Evolutionary conservation across 495 filamentous ascomycete genomes (phyloP), one percentile per base, ranked within the genome.

Genomic region (Mytilinidion resinicola): DNA sequence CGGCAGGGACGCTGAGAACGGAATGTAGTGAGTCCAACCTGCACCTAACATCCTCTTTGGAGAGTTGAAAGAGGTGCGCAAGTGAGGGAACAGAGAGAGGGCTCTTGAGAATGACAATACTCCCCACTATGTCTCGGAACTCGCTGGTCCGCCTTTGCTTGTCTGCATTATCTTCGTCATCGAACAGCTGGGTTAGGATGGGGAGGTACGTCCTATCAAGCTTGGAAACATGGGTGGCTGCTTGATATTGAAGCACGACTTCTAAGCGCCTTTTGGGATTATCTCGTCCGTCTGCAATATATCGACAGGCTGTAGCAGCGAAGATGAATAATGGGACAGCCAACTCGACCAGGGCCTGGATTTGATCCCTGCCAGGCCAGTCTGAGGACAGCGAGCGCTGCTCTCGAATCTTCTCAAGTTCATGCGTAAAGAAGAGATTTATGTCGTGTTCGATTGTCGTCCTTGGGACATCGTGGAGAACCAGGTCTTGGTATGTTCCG

Each of bases 331-430:
- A 41, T 12, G 74, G 71, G 39, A 65, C 63, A 10, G 78, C 69
- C 50, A 67, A 69, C 21, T 70, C 21, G 14, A 68, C 69, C 0
- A 81, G 65, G 14, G 30, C 38, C 21, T 65, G 9, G 48, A 76
- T 66, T 9, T 19, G 35, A 12, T 62, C 10, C 21, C 67, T 30
- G 4, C 72, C 68, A 1, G 78, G 79, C 79, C 77, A 82, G 21
- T 62, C 53, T 51, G 36, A 10, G 19, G 42, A 21, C 33, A 60
- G 38, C 36, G 37, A 8, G 14, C 37, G 49, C 21, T 51, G 20
- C 25, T 49, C 41, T 47, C 25, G 36, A 36, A 52, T 59, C 35
- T 48, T 25, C 17, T 8, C 17, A 25, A 48, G 44, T 25, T 48
- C 44, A 48, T 48, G 44, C 44, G 8, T 15, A 10, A 48, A 48